phyloP scores from a whole-genome alignment of 1,139 yeast genomes.

The Hansenula lynferdii region DNA sequence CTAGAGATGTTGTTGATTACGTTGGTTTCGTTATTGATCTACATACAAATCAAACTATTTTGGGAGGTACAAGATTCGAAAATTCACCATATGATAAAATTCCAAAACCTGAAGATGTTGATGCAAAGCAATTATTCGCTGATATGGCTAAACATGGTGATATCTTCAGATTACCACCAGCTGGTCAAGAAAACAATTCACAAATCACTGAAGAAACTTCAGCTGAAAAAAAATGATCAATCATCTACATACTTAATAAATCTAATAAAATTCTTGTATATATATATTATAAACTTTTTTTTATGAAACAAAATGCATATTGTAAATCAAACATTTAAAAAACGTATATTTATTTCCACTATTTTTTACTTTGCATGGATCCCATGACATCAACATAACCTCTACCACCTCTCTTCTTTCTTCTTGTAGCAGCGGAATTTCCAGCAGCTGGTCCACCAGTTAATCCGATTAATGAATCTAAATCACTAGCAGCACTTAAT shows the following conservation, averaged over 20 bases:
- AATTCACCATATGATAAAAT: conserved; percentile 38
- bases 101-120: conserved; percentile 30
- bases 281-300: too few species aligned
- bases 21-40: conserved; percentile 77
- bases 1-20: conserved; percentile 65
- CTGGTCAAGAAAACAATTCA: neutral
- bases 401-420: conserved; percentile 51
- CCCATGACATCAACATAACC: conserved; percentile 83
- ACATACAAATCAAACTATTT: conserved; percentile 53
- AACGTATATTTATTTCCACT: too few species aligned
- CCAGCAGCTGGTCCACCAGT: conserved; percentile 19
- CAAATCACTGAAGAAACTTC: neutral
- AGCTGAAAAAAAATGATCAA: neutral
- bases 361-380: conserved; percentile 19
- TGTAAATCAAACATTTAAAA: too few species aligned
- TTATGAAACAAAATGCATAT: too few species aligned
- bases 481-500: conserved; percentile 29
- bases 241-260: too few species aligned
- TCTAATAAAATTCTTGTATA: too few species aligned
- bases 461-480: conserved; percentile 62
- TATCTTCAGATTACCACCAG: conserved; percentile 36
- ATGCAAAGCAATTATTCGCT: conserved; percentile 31
- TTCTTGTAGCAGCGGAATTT: conserved; percentile 37
- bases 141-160: conserved; percentile 49
- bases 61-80: conserved; percentile 83